Percentiles rank a stretch among this genome's conserved stretches.
Evolutionary conservation across 2,329 filamentous ascomycete species (phyloP).

Genomic region (Trichoderma atrobrunneum): DNA sequence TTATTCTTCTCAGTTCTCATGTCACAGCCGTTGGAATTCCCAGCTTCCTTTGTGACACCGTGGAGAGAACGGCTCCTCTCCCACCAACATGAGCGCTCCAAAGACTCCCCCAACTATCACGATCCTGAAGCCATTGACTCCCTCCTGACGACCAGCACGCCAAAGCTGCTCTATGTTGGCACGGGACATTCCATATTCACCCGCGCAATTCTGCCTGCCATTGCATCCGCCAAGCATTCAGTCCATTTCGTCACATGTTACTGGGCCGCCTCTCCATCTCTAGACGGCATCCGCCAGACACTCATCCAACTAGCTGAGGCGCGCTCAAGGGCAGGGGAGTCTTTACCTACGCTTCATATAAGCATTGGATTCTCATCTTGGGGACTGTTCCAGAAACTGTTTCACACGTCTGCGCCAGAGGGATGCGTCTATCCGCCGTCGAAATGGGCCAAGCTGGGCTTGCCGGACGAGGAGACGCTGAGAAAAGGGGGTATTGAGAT

Average conservation of each 20-base stretch:
- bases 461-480: slow-evolving; percentile 54
- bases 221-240: slow-evolving; percentile 59
- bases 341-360: slow-evolving; percentile 49
- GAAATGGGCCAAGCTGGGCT: slow-evolving; percentile 62
- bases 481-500: slow-evolving; percentile 62
- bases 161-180: slow-evolving; percentile 51
- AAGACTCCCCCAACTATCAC: slow-evolving; percentile 51
- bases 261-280: slow-evolving; percentile 67
- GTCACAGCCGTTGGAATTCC: slow-evolving; percentile 29
- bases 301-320: slow-evolving; percentile 57
- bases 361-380: slow-evolving; percentile 74
- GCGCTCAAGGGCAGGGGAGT: slow-evolving; percentile 27
- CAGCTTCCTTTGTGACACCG: slow-evolving; percentile 37
- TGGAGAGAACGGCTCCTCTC: slow-evolving; percentile 36
- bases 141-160: slow-evolving; percentile 49
- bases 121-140: slow-evolving; percentile 41
- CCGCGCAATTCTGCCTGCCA: slow-evolving; percentile 56
- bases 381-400: slow-evolving; percentile 69
- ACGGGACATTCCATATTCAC: slow-evolving; percentile 58
- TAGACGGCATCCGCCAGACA: slow-evolving; percentile 54
- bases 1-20: background rate
- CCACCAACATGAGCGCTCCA: slow-evolving; percentile 33
- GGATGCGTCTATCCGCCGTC: slow-evolving; percentile 61
- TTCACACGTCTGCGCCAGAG: slow-evolving; percentile 62
- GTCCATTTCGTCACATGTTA: slow-evolving; percentile 80